Conservation (phyloP, 176 grass and related monocot genomes). For the Stipa capillata region DNA sequence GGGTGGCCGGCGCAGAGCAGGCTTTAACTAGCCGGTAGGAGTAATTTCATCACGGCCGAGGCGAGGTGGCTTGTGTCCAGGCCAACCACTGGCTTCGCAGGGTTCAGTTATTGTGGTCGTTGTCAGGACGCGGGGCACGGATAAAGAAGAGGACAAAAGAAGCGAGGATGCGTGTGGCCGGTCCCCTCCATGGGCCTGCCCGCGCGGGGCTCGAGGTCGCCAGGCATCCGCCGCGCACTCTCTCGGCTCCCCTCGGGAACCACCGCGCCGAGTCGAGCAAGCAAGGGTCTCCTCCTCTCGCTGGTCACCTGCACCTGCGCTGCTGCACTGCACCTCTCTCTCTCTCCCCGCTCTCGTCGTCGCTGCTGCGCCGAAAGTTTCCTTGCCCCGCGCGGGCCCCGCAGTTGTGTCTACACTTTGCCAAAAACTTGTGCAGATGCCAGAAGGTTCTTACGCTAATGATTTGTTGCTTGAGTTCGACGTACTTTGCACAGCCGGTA, state of each 20-base stretch:
- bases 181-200: slow-evolving; percentile 23
- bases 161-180: neutral
- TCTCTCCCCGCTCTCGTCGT: neutral
- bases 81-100: neutral
- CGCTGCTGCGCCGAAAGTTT: neutral
- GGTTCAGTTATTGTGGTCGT: slow-evolving; percentile 43
- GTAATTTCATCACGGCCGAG: neutral
- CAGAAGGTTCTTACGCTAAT: too few species aligned
- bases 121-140: neutral
- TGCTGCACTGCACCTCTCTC: neutral
- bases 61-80: neutral
- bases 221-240: neutral
- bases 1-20: neutral
- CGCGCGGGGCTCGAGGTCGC: slow-evolving; percentile 38
- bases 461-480: too few species aligned
- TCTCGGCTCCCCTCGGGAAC: slow-evolving; percentile 1
- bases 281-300: too few species aligned
- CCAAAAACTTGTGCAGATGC: too few species aligned
- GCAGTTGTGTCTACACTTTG: too few species aligned
- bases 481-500: too few species aligned
- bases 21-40: neutral
- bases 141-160: neutral
- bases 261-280: neutral
- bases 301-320: neutral
- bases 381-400: neutral